phyloP scores from a whole-genome alignment of 83 land plant species.

The Larix sibirica region DNA sequence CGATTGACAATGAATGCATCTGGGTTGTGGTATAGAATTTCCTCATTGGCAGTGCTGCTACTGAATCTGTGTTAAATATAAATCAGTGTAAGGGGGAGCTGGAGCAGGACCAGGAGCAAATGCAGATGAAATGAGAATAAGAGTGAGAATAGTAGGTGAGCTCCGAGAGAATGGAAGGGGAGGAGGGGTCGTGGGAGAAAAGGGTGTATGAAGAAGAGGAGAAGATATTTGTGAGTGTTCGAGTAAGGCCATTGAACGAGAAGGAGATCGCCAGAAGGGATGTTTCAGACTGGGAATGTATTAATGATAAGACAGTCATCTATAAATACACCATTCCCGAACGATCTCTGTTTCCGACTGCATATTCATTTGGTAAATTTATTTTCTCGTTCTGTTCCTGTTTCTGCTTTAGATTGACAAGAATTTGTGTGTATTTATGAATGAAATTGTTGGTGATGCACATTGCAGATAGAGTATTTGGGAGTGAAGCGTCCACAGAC shows the following conservation, averaged over 20 bases:
- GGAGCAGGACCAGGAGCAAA: too few species aligned
- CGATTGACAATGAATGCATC: too few species aligned
- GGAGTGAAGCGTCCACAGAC: constrained; percentile 48
- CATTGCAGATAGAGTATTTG: constrained; percentile 68
- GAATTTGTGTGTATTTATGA: background rate
- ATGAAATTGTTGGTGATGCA: background rate
- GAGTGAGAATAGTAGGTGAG: too few species aligned
- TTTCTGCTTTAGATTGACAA: background rate
- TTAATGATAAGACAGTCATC: constrained; percentile 53
- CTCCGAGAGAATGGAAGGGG: too few species aligned
- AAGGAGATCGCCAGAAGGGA: constrained; percentile 50
- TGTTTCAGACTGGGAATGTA: constrained; percentile 69
- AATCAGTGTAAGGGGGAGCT: too few species aligned
- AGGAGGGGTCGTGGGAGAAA: too few species aligned
- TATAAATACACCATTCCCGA: constrained; percentile 54
- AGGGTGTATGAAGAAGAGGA: constrained; percentile 24
- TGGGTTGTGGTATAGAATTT: too few species aligned
- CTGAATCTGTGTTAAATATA: too few species aligned
- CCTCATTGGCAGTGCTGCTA: too few species aligned
- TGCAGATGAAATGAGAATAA: too few species aligned
- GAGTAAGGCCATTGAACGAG: constrained; percentile 71
- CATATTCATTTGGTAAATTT: constrained; percentile 62
- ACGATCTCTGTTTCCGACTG: constrained; percentile 52
- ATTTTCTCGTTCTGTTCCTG: background rate
- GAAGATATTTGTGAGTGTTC: constrained; percentile 66